phyloP scores from a whole-genome alignment of 2,329 filamentous ascomycete species.

The Apiospora pterosperma region DNA sequence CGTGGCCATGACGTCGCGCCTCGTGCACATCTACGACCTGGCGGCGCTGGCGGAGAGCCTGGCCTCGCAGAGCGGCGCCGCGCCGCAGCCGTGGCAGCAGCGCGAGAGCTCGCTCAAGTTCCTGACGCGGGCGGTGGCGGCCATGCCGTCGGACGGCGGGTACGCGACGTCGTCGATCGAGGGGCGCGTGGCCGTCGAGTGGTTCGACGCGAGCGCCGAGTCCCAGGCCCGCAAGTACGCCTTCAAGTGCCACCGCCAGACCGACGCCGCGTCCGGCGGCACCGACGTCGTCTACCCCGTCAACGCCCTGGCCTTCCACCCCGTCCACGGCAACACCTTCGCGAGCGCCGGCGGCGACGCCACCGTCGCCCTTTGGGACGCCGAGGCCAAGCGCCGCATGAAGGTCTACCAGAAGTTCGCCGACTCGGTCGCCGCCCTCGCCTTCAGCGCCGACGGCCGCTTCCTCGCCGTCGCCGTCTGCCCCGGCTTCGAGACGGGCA shows the following conservation, averaged over 20 bases:
- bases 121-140: constrained; percentile 87
- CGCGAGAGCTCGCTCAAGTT: constrained; percentile 94
- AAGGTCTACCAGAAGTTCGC: constrained; percentile 84
- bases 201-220: constrained; percentile 87
- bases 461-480: constrained; percentile 78
- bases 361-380: constrained; percentile 91
- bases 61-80: constrained; percentile 42
- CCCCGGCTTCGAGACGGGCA: constrained; percentile 83
- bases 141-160: constrained; percentile 94
- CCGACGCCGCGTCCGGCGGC: constrained; percentile 48
- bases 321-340: constrained; percentile 71
- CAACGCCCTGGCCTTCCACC: constrained; percentile 86
- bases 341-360: constrained; percentile 87
- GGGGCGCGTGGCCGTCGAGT: constrained; percentile 92
- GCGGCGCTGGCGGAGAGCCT: constrained; percentile 58
- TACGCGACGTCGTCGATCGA: constrained; percentile 94
- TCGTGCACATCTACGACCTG: constrained; percentile 94
- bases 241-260: constrained; percentile 95
- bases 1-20: constrained; percentile 89
- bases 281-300: constrained; percentile 87
- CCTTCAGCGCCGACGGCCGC: constrained; percentile 74
- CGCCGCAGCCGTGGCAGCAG: constrained; percentile 78
- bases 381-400: constrained; percentile 83
- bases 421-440: constrained; percentile 72
- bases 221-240: constrained; percentile 94